Base-by-base conservation (phyloP, 495 filamentous ascomycete species). In the Lentithecium fluviatile region DNA sequence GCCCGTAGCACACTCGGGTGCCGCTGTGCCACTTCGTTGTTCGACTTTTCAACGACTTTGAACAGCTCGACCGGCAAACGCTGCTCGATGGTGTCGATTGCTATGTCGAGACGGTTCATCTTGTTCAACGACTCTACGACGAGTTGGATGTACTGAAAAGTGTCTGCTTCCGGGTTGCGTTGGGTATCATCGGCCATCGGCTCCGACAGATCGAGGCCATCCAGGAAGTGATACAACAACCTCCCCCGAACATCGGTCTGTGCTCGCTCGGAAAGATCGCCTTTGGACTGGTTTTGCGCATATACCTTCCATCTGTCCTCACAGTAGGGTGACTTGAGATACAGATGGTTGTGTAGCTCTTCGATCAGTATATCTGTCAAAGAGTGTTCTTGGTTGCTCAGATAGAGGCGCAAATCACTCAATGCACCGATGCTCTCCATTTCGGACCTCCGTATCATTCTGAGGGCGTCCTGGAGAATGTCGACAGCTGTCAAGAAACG, bases 301-400 rank as follows among this genome's bases (percentile, higher is more conserved):
- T 89, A 78, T 45, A 82, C 79, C 69, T 94, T 95, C 94, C 94
- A 99, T 48, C 94, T 78, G 72, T 95, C 89, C 60, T 95, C 89
- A 73, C 91, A 97, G 68, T 97, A 97, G 0, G 91, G 92, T 11
- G 91, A 96, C 66, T 97, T 97, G 12, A 99, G 81, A 67, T 97
- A 99, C 2, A 99, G 80, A 75, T 99, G 94, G 68, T 93, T 95
- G 70, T 97, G 95, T 43, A 99, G 77, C 72, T 99, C 94, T 73
- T 99, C 94, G 46, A 97, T 85, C 67, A 99, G 68, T 42, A 97
- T 97, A 72, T 99, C 94, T 58, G 90, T 93, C 56, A 99, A 76
- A 4, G 89, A 88, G 72, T 78, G 59, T 17, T 97, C 93, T 73
- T 99, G 94, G 70, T 95, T 97, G 48, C 83, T 85, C 60, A 99